Evolutionary conservation across 202 grass and related monocot genomes (phyloP).

Genomic region (Alloteropsis angusta): DNA sequence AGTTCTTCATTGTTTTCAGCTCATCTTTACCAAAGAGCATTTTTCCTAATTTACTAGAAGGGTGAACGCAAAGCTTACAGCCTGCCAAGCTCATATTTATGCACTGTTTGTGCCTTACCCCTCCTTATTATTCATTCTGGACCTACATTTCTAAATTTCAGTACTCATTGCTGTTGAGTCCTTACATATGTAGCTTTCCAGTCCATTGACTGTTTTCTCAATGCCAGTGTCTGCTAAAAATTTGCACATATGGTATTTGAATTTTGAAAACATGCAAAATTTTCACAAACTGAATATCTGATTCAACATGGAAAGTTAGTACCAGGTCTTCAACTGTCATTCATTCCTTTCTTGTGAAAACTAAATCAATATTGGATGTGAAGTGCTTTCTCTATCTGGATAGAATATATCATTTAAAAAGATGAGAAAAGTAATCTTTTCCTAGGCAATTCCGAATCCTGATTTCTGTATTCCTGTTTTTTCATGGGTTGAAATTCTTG

Average conservation of each 20-base stretch:
- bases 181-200: neutral
- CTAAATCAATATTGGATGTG: neutral
- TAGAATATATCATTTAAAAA: neutral
- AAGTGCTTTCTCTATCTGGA: neutral
- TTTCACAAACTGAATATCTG: neutral
- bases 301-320: neutral
- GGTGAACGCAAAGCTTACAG: neutral
- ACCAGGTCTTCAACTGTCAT: neutral
- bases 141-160: slow-evolving; percentile 8
- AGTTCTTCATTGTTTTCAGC: slow-evolving; percentile 15
- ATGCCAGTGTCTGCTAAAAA: neutral
- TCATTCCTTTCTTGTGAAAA: neutral
- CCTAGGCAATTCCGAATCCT: neutral
- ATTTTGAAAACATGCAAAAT: neutral
- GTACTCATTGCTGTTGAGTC: neutral
- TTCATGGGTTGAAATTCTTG: neutral
- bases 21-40: neutral
- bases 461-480: slow-evolving; percentile 10
- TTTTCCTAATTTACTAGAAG: neutral
- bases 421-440: neutral
- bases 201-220: neutral
- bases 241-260: neutral
- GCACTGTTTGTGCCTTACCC: neutral
- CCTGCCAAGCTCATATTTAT: neutral
- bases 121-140: neutral